These are phyloP conservation scores for Rhodosporidiobolus odoratus DNA, from an alignment of 768 basidiomycete species.

Conservation along the genomic window DNA sequence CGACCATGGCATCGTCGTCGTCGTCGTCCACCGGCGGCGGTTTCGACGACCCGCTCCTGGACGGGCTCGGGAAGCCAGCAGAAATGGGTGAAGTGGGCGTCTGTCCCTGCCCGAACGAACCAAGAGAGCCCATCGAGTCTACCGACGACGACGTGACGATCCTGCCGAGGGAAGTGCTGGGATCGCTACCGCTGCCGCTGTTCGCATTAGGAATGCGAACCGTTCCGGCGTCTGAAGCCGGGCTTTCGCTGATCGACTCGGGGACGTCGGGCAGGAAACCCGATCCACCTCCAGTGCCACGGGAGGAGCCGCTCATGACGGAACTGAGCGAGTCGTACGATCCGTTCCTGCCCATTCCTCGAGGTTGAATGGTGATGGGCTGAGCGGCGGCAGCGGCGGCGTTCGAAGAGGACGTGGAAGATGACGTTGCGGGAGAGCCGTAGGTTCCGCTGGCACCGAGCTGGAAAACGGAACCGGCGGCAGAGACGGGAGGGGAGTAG, in stretches of 20 bases:
- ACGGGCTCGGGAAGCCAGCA: constrained; percentile 12
- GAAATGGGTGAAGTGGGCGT: constrained; percentile 23
- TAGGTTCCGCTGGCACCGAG: not conserved
- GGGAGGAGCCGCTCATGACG: constrained; percentile 5
- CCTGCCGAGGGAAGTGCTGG: not conserved
- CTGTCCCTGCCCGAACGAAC: constrained; percentile 20
- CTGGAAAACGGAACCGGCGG: not conserved
- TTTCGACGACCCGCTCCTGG: not conserved
- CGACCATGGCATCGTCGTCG: constrained; percentile 28
- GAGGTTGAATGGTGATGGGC: constrained; percentile 27
- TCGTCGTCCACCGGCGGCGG: constrained; percentile 4
- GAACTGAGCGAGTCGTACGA: constrained; percentile 27
- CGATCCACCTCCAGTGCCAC: too few species aligned
- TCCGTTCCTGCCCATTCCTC: not conserved
- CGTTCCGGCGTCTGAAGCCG: too few species aligned
- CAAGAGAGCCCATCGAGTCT: constrained; percentile 24
- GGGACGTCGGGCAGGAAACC: constrained; percentile 19
- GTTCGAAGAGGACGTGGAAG: not conserved
- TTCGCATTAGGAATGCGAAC: not conserved
- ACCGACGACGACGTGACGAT: constrained; percentile 27
- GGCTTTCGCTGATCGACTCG: constrained; percentile 25
- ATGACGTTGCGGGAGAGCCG: not conserved
- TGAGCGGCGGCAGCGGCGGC: not conserved
- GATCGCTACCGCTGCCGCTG: not conserved
- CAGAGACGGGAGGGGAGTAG: constrained; percentile 19